These are phyloP conservation scores for Apiospora rasikravindrae DNA, from an alignment of 2,329 filamentous ascomycete genomes.

Conservation along the genomic window DNA sequence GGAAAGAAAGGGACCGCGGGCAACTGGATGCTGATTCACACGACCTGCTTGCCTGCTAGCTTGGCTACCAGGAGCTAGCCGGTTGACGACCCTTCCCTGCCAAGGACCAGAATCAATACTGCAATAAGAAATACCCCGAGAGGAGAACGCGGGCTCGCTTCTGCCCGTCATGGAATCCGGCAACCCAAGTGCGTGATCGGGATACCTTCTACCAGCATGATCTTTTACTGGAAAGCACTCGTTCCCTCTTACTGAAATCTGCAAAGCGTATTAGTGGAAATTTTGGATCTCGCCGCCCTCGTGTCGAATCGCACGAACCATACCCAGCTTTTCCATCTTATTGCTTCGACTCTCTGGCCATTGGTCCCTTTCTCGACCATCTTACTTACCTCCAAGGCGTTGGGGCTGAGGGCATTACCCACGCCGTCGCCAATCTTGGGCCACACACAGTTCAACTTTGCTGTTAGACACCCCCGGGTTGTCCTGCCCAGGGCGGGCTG, in stretches of 20 bases:
- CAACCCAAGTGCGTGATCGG: constrained; percentile 13
- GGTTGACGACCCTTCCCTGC: constrained; percentile 21
- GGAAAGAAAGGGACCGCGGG: constrained; percentile 15
- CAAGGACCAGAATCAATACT: constrained; percentile 27
- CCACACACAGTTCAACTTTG: constrained; percentile 33
- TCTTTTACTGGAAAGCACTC: not conserved
- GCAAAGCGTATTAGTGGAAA: constrained; percentile 5
- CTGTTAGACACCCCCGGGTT: constrained; percentile 30
- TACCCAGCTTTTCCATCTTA: not conserved
- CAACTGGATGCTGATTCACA: constrained; percentile 6
- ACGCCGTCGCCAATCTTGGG: constrained; percentile 16
- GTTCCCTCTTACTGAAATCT: not conserved
- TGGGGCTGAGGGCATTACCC: constrained; percentile 17
- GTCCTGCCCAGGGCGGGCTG: constrained; percentile 25
- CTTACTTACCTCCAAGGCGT: constrained; percentile 10
- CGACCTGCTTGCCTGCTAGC: not conserved
- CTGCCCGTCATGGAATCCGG: constrained; percentile 19
- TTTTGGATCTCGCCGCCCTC: not conserved
- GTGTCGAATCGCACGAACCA: constrained; percentile 9
- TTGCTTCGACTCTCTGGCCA: not conserved
- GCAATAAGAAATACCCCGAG: constrained; percentile 29
- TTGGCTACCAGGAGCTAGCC: not conserved
- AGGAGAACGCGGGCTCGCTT: constrained; percentile 29
- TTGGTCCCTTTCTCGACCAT: not conserved
- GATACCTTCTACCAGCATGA: not conserved